Evolutionary conservation across 192 early-diverging fungal genomes (phyloP), one percentile per base, ranked within the genome.

Genomic region (Podila clonocystis): DNA sequence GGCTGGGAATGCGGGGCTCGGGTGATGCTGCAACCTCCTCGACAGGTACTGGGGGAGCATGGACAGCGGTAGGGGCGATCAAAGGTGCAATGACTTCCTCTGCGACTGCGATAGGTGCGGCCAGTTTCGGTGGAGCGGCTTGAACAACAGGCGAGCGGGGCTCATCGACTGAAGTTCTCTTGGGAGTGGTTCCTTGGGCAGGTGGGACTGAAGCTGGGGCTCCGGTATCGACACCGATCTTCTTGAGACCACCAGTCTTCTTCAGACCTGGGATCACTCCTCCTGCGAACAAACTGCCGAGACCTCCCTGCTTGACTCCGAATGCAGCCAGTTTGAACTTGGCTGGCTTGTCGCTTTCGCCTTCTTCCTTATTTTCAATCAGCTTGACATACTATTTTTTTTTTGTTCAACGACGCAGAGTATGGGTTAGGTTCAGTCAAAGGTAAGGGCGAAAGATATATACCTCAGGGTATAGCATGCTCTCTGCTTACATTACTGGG

Each of bases 231-330:
- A 68, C 75, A 5, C 65, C 70, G 8, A 79, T 48, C 33, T 68
- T 79, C 26, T 72, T 79, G 50, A 79, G 59, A 13, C 68, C 68
- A 26, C 77, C 75, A 5, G 85, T 86, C 75, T 92, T 93, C 76
- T 92, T 90, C 69, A 93, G 74, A 48, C 87, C 79, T 9, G 93
- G 90, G 63, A 93, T 82, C 15, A 87, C 88, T 29, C 90, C 92
- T 41, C 92, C 92, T 48, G 92, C 89, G 63, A 95, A 90, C 36
- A 95, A 75, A 45, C 89, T 88, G 48, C 93, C 93, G 66, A 95
- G 83, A 28, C 93, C 93, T 69, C 92, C 93, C 76, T 93, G 89
- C 69, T 93, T 91, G 11, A 95, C 92, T 70, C 93, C 93, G 63
- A 91, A 93, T 0, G 91, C 91, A 9, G 92, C 92, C 61, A 95